Percentiles rank a stretch among this genome's conserved stretches.
phyloP scores from a whole-genome alignment of 495 filamentous ascomycete genomes.

The Usnea hakonensis region DNA sequence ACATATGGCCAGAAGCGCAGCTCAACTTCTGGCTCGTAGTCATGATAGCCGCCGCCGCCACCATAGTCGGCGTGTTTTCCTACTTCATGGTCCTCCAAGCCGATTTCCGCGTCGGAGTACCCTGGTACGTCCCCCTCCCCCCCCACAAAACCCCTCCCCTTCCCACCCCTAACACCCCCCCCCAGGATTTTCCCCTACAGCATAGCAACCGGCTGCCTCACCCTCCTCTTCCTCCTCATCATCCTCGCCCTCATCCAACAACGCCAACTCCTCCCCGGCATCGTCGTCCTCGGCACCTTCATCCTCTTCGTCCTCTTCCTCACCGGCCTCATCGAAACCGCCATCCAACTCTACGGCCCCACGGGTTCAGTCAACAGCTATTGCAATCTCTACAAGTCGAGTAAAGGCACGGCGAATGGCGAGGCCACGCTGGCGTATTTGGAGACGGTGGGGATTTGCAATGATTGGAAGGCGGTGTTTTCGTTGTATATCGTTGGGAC shows the following conservation, averaged over 20 bases:
- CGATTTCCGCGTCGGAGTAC: conserved; percentile 58
- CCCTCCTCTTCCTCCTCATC: conserved; percentile 64
- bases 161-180: neutral
- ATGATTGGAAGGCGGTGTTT: conserved; percentile 55
- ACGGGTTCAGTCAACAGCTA: conserved; percentile 65
- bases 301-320: conserved; percentile 91
- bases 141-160: neutral
- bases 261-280: conserved; percentile 74
- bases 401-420: conserved; percentile 45
- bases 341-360: conserved; percentile 82
- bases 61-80: conserved; percentile 78
- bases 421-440: conserved; percentile 68
- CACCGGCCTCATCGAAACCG: conserved; percentile 82
- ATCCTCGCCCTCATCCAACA: conserved; percentile 67
- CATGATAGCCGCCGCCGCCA: conserved; percentile 69
- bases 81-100: conserved; percentile 77
- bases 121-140: conserved; percentile 58
- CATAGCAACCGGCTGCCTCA: conserved; percentile 62
- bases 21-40: conserved; percentile 89
- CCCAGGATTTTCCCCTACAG: conserved; percentile 90
- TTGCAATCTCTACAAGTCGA: conserved; percentile 66
- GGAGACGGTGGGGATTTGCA: conserved; percentile 46
- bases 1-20: conserved; percentile 90
- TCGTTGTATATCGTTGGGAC: conserved; percentile 64
- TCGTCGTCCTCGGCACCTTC: conserved; percentile 86